Conservation (phyloP, 345 rosid genomes). For the Eucalyptus cloeziana region DNA sequence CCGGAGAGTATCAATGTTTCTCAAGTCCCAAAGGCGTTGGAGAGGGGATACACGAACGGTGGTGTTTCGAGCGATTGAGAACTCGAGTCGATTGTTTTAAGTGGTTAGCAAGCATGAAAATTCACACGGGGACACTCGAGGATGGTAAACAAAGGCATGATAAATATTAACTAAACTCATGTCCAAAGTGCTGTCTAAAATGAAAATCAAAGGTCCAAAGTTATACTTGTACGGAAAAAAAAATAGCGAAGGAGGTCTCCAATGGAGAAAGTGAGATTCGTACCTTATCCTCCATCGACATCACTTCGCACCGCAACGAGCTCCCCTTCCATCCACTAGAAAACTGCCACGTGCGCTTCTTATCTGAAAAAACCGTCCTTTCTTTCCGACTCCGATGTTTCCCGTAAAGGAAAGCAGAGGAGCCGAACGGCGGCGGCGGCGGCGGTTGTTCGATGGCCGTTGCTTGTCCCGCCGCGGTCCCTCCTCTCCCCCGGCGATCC, state of each 20-base stretch:
- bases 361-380: accelerated
- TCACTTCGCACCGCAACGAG: not conserved
- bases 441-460: not conserved
- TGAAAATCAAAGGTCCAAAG: not conserved
- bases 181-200: not conserved
- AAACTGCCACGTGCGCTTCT: not conserved
- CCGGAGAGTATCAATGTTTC: accelerated
- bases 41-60: not conserved
- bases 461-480: not conserved
- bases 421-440: not conserved
- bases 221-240: not conserved
- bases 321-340: not conserved
- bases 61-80: not conserved
- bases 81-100: accelerated
- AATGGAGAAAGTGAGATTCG: not conserved
- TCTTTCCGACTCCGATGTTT: not conserved
- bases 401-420: not conserved
- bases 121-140: not conserved
- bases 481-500: not conserved
- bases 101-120: not conserved
- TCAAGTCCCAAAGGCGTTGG: too few species aligned
- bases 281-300: not conserved
- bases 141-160: not conserved
- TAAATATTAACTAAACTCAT: accelerated
- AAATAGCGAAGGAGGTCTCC: not conserved